Evolutionary conservation across 139 green algal genomes (phyloP).

Genomic region (Gonium pectorale): DNA sequence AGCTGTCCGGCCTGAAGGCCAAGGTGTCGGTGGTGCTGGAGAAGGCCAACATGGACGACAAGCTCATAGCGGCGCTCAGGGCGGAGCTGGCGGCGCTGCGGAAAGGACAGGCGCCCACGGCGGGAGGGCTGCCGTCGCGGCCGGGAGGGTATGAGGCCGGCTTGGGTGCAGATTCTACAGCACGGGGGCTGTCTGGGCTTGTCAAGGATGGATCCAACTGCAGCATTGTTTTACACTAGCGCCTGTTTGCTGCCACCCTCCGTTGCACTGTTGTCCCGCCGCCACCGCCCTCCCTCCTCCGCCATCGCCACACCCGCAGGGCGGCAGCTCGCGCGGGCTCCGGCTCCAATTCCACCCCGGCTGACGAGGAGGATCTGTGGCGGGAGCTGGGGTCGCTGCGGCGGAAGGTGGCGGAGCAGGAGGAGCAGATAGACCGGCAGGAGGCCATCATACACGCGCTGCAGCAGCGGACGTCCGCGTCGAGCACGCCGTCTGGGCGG

Average conservation of each 20-base stretch:
- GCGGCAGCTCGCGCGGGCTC: neutral
- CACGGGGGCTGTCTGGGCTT: too few relatives aligned
- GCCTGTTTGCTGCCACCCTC: too few relatives aligned
- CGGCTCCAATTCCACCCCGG: neutral
- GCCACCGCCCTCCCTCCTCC: too few relatives aligned
- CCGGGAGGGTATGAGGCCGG: neutral
- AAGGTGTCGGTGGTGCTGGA: constrained; percentile 73
- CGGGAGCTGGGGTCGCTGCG: constrained; percentile 46
- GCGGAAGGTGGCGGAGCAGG: constrained; percentile 39
- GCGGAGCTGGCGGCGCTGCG: constrained; percentile 38
- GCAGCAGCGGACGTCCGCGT: constrained; percentile 36
- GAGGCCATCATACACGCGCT: constrained; percentile 58
- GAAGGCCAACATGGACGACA: constrained; percentile 76
- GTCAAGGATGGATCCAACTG: too few relatives aligned
- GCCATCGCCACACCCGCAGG: constrained; percentile 2
- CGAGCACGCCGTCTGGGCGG: constrained; percentile 3
- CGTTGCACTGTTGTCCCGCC: too few relatives aligned
- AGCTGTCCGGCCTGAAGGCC: constrained; percentile 57
- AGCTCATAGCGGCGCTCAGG: constrained; percentile 69
- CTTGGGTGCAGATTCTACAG: too few relatives aligned
- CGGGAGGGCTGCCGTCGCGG: neutral
- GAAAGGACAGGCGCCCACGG: neutral
- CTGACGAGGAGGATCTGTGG: constrained; percentile 56
- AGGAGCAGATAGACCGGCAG: constrained; percentile 56
- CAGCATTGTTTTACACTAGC: too few relatives aligned